These are phyloP conservation scores for Agarophyton chilense DNA, from an alignment of 23 red algal species.

Conservation along the genomic window DNA sequence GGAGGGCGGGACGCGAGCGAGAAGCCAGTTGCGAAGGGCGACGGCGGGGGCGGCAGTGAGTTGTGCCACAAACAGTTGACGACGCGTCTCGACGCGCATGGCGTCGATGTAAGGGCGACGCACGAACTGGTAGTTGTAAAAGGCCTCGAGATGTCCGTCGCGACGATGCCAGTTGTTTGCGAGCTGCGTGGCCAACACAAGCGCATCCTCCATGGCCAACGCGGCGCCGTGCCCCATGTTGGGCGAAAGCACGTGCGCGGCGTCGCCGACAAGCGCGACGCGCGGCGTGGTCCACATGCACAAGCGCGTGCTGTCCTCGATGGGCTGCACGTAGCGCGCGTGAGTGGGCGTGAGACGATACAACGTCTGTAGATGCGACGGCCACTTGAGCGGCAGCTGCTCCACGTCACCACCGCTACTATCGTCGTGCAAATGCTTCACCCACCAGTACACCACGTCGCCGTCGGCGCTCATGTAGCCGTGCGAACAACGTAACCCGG, in stretches of 20 bases:
- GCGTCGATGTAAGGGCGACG: constrained; percentile 9
- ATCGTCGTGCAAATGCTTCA: constrained; percentile 26
- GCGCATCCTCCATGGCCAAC: constrained; percentile 80
- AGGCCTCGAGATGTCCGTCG: constrained; percentile 79
- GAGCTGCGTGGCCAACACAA: constrained; percentile 58
- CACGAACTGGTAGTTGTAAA: constrained; percentile 45
- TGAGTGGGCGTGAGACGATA: constrained; percentile 13
- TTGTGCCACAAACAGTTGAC: constrained; percentile 49
- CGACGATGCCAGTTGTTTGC: constrained; percentile 27
- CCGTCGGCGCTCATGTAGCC: constrained; percentile 66
- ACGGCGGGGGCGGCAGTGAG: background rate
- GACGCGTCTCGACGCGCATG: constrained; percentile 24
- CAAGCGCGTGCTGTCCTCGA: constrained; percentile 45
- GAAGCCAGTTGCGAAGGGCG: background rate
- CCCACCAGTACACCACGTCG: constrained; percentile 66
- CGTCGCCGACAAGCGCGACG: constrained; percentile 82
- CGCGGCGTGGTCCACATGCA: constrained; percentile 46
- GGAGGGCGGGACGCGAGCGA: constrained; percentile 7
- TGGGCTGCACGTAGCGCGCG: constrained; percentile 45
- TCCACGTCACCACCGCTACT: constrained; percentile 5
- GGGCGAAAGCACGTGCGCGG: constrained; percentile 87
- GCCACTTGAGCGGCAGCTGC: constrained; percentile 23
- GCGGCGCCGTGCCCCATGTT: constrained; percentile 95
- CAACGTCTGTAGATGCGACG: constrained; percentile 26
- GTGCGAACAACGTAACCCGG: constrained; percentile 59